Base-by-base conservation (phyloP, 2,329 filamentous ascomycete genomes). In the Ambrosiella cleistominuta region DNA sequence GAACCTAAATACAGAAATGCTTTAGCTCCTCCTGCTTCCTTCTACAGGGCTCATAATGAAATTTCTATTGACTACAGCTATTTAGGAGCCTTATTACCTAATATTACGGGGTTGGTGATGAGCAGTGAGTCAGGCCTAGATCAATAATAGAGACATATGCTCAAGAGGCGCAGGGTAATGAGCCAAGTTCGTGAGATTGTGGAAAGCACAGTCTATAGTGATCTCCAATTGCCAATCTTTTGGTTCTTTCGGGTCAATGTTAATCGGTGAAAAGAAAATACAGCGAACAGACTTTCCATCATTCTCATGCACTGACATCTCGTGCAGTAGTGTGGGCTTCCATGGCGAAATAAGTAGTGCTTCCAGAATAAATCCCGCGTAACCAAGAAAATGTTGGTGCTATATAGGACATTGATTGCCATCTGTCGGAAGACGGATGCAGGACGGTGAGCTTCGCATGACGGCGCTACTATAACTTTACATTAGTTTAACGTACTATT, bases 291-390 rank as follows among this genome's bases (percentile, higher is more conserved):
- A 42, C 39, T 42, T 42, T 42, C 39, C 39, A 42, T 5, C 39
- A n/a, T n/a, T 42, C 11, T 42, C 27, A n/a, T 19, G 47, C 47
- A 51, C 47, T 51, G 27, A 51, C 45, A n/a, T 9, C 11, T 2
- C 12, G 4, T 15, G 8, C 12, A 49, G 17, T 36, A 51, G 27
- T 19, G 47, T 51, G 13, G 17, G 8, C 47, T 51, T 36, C 47
- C 27, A 36, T 51, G 27, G 13, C 47, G 13, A 51, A 11, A 51
- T 27, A 35, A 51, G 27, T 19, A 11, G 8, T 36, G 47, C 13
- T 51, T 51, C 47, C 47, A 51, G 47, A 51, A 51, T 51, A 51
- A 51, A 51, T 51, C 47, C 17, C 47, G 7, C 47, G 17, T 51
- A 19, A 3, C 19, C 19, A 19, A 19, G 19, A 19, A 19, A 19